Percentiles rank a stretch among this genome's conserved stretches.
phyloP scores from a whole-genome alignment of 306 rosid genomes.

The Quercus mongolica region DNA sequence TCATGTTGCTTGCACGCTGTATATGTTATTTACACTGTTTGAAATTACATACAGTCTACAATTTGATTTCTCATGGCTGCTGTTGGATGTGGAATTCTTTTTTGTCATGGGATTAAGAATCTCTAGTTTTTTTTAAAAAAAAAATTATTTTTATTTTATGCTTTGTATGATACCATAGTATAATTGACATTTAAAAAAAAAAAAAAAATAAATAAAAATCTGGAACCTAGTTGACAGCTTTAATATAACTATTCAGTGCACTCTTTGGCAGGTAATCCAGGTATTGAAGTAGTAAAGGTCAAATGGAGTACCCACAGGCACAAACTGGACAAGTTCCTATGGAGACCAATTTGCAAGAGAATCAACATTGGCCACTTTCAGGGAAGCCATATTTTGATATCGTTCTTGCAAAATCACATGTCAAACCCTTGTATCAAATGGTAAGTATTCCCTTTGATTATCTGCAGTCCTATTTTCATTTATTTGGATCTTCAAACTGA shows the following conservation, averaged over 20 bases:
- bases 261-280: slow-evolving; percentile 1
- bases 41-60: neutral
- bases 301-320: neutral
- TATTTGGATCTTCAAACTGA: neutral
- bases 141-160: no score
- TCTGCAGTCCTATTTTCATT: neutral
- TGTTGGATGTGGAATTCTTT: neutral
- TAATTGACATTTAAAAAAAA: neutral
- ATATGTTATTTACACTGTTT: neutral
- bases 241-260: neutral
- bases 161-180: neutral
- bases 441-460: slow-evolving; percentile 27
- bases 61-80: neutral
- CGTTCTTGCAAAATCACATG: slow-evolving; percentile 29
- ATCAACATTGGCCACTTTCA: slow-evolving; percentile 45
- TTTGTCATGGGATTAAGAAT: neutral
- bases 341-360: slow-evolving; percentile 20
- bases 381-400: slow-evolving; percentile 31
- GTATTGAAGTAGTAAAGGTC: slow-evolving; percentile 4
- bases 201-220: neutral
- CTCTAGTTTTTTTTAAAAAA: neutral
- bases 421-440: slow-evolving; percentile 23
- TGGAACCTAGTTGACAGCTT: neutral
- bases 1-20: no score
- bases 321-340: neutral